phyloP scores from a whole-genome alignment of 2,329 filamentous ascomycete genomes.

The Neofusicoccum cordaticola region DNA sequence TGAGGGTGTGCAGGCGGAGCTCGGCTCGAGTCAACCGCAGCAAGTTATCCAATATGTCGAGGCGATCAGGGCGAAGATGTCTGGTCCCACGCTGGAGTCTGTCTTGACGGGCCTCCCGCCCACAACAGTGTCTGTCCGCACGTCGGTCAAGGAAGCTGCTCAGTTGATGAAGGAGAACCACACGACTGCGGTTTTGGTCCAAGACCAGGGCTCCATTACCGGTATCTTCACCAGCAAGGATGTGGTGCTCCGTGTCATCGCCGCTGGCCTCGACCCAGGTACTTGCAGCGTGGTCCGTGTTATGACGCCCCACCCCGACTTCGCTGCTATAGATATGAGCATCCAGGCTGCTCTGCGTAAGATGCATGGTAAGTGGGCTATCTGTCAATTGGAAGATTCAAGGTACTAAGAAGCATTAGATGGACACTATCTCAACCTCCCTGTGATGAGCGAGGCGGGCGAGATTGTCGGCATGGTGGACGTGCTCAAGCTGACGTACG shows the following conservation, averaged over 20 bases:
- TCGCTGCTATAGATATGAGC: constrained; percentile 98
- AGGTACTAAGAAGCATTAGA: constrained; percentile 52
- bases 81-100: constrained; percentile 90
- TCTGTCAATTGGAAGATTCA: not conserved
- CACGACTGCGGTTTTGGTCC: constrained; percentile 91
- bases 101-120: constrained; percentile 90
- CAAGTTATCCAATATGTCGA: constrained; percentile 99
- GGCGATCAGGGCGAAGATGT: constrained; percentile 93
- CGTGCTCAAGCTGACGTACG: constrained; percentile 96
- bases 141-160: constrained; percentile 93
- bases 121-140: constrained; percentile 91
- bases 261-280: constrained; percentile 86
- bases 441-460: constrained; percentile 94
- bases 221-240: constrained; percentile 99
- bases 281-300: constrained; percentile 98
- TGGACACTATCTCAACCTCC: constrained; percentile 95
- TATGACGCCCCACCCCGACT: constrained; percentile 98
- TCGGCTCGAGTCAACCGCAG: constrained; percentile 92
- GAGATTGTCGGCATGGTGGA: constrained; percentile 99
- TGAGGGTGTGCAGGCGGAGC: constrained; percentile 94
- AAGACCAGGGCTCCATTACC: constrained; percentile 95
- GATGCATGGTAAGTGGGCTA: constrained; percentile 78
- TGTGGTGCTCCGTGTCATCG: constrained; percentile 95
- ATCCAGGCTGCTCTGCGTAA: constrained; percentile 97
- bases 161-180: constrained; percentile 98